Evolutionary conservation across 1,284 basidiomycete species (phyloP), one percentile per base, ranked within the genome.

Genomic region (Sanghuangporus weigelae): DNA sequence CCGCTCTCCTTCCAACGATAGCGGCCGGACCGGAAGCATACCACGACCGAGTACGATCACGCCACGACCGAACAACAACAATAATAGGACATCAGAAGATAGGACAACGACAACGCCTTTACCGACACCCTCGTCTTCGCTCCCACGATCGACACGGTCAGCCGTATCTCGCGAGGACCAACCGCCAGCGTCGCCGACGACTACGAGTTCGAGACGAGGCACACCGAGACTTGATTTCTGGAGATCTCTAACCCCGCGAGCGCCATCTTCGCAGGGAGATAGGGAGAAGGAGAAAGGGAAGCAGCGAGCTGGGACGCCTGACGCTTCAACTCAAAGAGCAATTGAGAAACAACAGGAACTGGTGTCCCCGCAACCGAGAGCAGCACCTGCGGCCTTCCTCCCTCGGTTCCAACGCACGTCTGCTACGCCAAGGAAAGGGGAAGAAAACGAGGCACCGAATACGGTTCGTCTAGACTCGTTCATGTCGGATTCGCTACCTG

Each of bases 401-500:
- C 65, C 65, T 21, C 44, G 40, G 23, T 48, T 63, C 16, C 61
- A 66, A 19, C 65, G 65, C 16, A 60, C 55, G 12, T 57, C 65
- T 19, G 57, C 65, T 6, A 66, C 65, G 23, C 62, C 65, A 39
- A 19, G 55, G 42, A 63, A 57, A 44, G 59, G 59, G 4, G 57
- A 57, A 42, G 35, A 44, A 39, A 35, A 19, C 8, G 49, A 60
- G 7, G 36, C 53, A 5, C 21, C 38, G 21, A 58, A 38, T n/a
- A 60, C 63, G 1, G 42, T 53, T 19, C 60, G 64, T 31, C 54
- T 66, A 39, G 65, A 66, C 51, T 66, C 65, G 23, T 66, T 66
- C 54, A 59, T 66, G 59, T 66, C 65, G 10, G 65, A 66, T n/a
- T 66, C 65, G 44, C 36, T 66, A 36, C 65, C 65, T 2, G 11